Evolutionary conservation across 495 filamentous ascomycete species (phyloP).

Genomic region (Neurospora cerealis): DNA sequence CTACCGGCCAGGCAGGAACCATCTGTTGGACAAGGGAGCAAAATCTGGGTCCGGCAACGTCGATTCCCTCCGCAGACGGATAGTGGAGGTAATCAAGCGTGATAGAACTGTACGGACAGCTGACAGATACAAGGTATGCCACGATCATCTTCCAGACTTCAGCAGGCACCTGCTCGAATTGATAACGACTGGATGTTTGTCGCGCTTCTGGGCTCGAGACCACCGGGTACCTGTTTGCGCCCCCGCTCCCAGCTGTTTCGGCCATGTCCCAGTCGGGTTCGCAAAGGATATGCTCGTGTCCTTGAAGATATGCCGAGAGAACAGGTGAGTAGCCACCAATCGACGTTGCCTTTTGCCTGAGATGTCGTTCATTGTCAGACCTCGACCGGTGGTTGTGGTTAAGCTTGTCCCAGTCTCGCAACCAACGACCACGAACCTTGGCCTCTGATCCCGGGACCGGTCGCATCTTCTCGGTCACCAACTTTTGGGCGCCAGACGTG

Average conservation of each 20-base stretch:
- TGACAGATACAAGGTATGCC: neutral
- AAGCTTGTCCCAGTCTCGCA: neutral
- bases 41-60: neutral
- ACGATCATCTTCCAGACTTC: neutral
- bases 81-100: neutral
- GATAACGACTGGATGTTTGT: neutral
- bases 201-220: neutral
- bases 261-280: neutral
- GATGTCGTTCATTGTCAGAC: neutral
- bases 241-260: neutral
- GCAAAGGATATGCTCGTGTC: neutral
- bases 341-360: neutral
- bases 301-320: neutral
- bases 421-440: neutral
- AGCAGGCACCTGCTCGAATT: neutral
- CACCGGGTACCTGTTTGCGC: neutral
- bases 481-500: neutral
- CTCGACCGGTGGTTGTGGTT: neutral
- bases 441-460: neutral
- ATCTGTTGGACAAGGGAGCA: neutral
- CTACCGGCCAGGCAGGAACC: neutral
- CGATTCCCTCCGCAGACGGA: neutral
- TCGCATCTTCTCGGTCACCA: neutral
- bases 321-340: neutral
- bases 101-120: neutral